Evolutionary conservation across 176 grass and related monocot species (phyloP).

Genomic region (Oryza meridionalis): DNA sequence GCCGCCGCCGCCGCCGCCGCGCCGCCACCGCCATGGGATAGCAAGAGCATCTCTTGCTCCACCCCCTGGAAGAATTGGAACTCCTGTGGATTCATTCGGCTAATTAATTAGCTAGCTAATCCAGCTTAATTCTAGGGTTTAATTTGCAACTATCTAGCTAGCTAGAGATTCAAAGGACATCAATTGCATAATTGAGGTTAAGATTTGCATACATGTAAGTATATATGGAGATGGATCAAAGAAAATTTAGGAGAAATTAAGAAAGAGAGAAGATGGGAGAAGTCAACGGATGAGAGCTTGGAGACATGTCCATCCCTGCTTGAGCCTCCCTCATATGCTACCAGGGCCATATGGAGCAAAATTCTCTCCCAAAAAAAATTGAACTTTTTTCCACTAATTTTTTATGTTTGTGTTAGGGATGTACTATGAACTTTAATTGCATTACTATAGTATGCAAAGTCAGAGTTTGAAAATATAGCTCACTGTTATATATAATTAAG

Average conservation of each 20-base stretch:
- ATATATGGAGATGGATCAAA: neutral
- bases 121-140: neutral
- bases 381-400: neutral
- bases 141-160: neutral
- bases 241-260: neutral
- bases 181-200: neutral
- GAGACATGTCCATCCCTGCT: constrained; percentile 16
- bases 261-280: neutral
- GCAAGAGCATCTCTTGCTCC: neutral
- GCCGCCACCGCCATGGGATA: neutral
- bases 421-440: neutral
- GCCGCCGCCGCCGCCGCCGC: neutral
- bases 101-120: neutral
- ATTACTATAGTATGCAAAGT: neutral
- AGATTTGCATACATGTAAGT: neutral
- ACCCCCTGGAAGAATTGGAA: neutral
- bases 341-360: constrained; percentile 28
- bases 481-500: neutral
- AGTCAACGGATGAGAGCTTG: constrained; percentile 29
- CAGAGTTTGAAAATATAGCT: neutral
- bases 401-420: neutral
- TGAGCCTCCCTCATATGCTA: constrained; percentile 33
- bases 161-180: neutral
- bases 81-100: constrained; percentile 18
- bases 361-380: neutral